Percentiles rank a stretch among this genome's conserved stretches.
These are phyloP conservation scores for Aspergillus floridensis DNA, from an alignment of 2,329 filamentous ascomycete genomes.

Conservation along the genomic window DNA sequence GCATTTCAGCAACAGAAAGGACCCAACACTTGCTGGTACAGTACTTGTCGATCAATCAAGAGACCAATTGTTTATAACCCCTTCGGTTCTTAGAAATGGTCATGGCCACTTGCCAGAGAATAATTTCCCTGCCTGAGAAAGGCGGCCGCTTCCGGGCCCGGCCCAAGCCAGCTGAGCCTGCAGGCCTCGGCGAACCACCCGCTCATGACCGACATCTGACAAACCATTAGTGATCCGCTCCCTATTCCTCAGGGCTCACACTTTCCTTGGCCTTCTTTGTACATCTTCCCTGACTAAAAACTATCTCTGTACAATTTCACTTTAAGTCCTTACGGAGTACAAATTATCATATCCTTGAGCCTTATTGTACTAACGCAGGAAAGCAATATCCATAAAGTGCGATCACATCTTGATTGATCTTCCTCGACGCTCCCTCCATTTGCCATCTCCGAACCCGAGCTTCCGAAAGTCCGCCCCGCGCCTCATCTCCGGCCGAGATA, in stretches of 20 bases:
- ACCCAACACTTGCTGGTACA: neutral
- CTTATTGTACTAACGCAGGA: neutral
- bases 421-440: neutral
- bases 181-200: slow-evolving; percentile 12
- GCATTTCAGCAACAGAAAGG: no score
- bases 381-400: neutral
- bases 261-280: slow-evolving; percentile 8
- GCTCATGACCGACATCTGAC: slow-evolving; percentile 17
- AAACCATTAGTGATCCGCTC: slow-evolving; percentile 20
- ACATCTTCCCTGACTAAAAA: neutral
- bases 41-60: neutral
- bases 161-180: neutral
- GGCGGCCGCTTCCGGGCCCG: neutral
- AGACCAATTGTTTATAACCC: no score
- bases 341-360: neutral
- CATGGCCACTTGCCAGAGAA: no score
- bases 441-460: slow-evolving; percentile 3
- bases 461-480: slow-evolving; percentile 4
- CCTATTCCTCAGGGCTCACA: neutral
- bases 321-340: neutral
- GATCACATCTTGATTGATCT: neutral
- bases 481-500: neutral
- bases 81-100: no score
- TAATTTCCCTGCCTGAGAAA: neutral
- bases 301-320: neutral